These are phyloP conservation scores for Ogataea trehalophila DNA, from an alignment of 805 yeast species.

Conservation along the genomic window DNA sequence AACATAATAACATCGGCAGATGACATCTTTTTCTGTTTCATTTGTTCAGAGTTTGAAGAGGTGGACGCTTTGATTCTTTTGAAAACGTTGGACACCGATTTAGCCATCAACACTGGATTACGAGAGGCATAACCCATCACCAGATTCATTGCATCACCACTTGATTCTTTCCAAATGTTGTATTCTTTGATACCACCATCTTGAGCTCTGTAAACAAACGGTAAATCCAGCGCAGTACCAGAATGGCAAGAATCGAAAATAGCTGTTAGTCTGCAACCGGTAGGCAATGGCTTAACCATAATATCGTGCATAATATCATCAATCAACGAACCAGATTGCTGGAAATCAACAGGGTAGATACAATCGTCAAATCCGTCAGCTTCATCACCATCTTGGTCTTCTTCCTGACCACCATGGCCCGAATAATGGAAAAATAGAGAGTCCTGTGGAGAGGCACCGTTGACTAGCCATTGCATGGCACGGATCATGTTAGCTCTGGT, in stretches of 20 bases:
- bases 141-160: conserved; percentile 57
- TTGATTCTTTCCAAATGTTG: conserved; percentile 69
- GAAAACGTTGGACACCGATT: conserved; percentile 34
- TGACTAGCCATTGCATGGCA: conserved; percentile 80
- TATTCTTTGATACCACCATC: conserved; percentile 83
- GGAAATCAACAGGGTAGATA: conserved; percentile 42
- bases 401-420: conserved; percentile 79
- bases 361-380: conserved; percentile 34
- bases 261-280: conserved; percentile 75
- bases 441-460: conserved; percentile 70
- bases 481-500: conserved; percentile 63
- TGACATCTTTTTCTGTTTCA: conserved; percentile 55
- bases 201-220: conserved; percentile 68
- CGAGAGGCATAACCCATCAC: conserved; percentile 57
- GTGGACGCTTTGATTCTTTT: conserved; percentile 31
- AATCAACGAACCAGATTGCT: conserved; percentile 58
- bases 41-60: conserved; percentile 31
- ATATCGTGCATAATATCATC: conserved; percentile 74
- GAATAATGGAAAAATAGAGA: conserved; percentile 78
- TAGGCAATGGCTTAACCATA: conserved; percentile 62
- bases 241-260: conserved; percentile 84
- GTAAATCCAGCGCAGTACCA: conserved; percentile 77
- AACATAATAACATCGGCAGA: conserved; percentile 74
- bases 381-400: conserved; percentile 44
- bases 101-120: conserved; percentile 40